These are phyloP conservation scores for Xylaria sp. DNA, from an alignment of 2,329 filamentous ascomycete species.

Conservation along the genomic window DNA sequence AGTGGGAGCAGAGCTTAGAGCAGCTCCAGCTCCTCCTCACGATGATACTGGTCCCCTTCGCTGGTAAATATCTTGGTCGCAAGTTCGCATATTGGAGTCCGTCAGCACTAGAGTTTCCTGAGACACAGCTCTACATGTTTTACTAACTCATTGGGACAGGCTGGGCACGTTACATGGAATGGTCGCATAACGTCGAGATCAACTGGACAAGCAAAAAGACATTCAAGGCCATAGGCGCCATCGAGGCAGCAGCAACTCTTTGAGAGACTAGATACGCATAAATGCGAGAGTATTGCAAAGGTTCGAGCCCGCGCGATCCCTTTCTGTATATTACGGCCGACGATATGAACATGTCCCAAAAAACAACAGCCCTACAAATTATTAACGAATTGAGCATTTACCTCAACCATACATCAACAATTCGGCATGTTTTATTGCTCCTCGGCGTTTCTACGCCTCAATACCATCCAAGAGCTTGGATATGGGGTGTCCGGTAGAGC, in stretches of 20 bases:
- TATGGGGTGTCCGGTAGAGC: too few species aligned
- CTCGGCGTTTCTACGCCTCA: too few species aligned
- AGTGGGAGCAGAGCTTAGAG: constrained; percentile 95
- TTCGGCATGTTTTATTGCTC: too few species aligned
- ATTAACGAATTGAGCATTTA: neutral
- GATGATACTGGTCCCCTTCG: constrained; percentile 93
- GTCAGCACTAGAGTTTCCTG: constrained; percentile 48
- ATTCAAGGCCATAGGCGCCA: constrained; percentile 71
- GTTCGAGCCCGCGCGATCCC: neutral
- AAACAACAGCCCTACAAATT: neutral
- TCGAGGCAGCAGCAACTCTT: constrained; percentile 68
- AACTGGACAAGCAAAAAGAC: constrained; percentile 68
- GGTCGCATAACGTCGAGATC: constrained; percentile 85
- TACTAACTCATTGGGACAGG: constrained; percentile 61
- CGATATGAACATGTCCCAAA: neutral
- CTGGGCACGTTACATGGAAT: constrained; percentile 94
- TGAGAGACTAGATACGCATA: constrained; percentile 12
- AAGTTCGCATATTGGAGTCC: constrained; percentile 97
- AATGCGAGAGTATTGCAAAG: neutral
- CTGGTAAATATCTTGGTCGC: constrained; percentile 93
- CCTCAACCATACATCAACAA: neutral
- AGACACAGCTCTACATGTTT: neutral
- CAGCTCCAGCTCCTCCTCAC: constrained; percentile 92
- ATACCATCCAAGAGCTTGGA: too few species aligned
- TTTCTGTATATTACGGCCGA: constrained; percentile 1